These are phyloP conservation scores for Tolypocladium amazonense DNA, from an alignment of 2,329 filamentous ascomycete species.

Conservation along the genomic window DNA sequence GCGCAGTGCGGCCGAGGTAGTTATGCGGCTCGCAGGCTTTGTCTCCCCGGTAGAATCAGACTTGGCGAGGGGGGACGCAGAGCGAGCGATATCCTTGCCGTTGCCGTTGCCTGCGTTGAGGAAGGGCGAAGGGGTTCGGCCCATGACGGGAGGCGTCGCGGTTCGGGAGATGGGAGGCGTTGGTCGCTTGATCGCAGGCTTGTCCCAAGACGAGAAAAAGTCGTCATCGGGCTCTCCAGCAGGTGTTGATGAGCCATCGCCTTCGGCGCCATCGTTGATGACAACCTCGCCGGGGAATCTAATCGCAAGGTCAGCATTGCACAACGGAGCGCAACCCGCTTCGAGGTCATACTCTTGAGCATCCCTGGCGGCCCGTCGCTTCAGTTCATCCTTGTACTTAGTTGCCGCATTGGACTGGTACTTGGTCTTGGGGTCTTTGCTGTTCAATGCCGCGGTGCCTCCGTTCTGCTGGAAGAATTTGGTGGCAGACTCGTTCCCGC, in stretches of 20 bases:
- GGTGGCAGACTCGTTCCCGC: conserved; percentile 93
- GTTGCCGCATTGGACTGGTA: conserved; percentile 87
- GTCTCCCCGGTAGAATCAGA: conserved; percentile 42
- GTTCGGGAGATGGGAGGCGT: conserved; percentile 89
- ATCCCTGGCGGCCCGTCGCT: conserved; percentile 73
- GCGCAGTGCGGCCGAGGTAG: conserved; percentile 69
- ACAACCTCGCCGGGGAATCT: conserved; percentile 81
- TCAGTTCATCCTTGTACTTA: conserved; percentile 97
- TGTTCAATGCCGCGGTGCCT: conserved; percentile 83
- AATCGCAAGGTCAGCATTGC: conserved; percentile 12
- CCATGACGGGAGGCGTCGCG: conserved; percentile 70
- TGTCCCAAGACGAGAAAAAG: conserved; percentile 99
- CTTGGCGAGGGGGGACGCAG: conserved; percentile 71
- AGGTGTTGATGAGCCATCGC: conserved; percentile 64
- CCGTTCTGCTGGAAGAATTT: conserved; percentile 98
- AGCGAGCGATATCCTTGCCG: conserved; percentile 62
- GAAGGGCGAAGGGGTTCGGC: conserved; percentile 83
- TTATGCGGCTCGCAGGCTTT: conserved; percentile 59
- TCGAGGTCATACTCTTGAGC: conserved; percentile 61
- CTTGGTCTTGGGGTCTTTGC: conserved; percentile 95
- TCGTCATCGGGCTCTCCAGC: conserved; percentile 81
- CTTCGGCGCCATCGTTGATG: conserved; percentile 61
- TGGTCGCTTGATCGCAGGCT: conserved; percentile 91
- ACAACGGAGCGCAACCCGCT: background rate
- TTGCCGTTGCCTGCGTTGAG: conserved; percentile 58